Base-by-base conservation (phyloP, 208 protist genomes). In the Trypanosomatidae sp. region DNA sequence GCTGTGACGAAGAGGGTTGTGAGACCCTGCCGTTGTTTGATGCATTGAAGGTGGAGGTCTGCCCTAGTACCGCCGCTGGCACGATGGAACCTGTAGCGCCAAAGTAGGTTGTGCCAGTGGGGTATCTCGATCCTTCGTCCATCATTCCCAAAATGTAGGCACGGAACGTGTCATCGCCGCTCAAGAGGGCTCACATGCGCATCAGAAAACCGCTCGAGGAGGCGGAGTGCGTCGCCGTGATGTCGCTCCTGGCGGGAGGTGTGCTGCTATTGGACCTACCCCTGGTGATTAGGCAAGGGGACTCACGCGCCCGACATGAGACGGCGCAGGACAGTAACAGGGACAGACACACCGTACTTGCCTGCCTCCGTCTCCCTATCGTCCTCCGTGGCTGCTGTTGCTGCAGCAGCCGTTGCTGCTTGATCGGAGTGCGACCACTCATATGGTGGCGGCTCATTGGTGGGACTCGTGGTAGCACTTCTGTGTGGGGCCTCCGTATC, bases 281-380 rank as follows among this genome's bases (percentile, higher is more conserved):
- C 15, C 64, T 62, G 13, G 64, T 59, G 12, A 74, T n/a, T 56
- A 25, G 62, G 39, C 30, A 74, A 69, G 5, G 69, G 64, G 0
- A 39, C 69, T 19, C 69, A 80, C 25, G 71, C 75, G 10, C 71
- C 69, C 30, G 69, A 44, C 75, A 80, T 80, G 9, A 80, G 36
- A 1, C 30, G 69, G 10, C 69, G 75, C 64, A 80, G 43, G 25
- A 69, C 69, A 10, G 69, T 62, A 41, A 74, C 66, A 28, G 69
- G 71, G 46, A 80, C 69, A 28, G 69, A 71, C 28, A 80, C 69
- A 62, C 22, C 64, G 6, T 9, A 17, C 22, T 44, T 22, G 43
- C n/a, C 43, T 28, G n/a, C 64, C 41, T 12, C 44, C n/a, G 17
- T 25, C 44, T 56, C 65, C 46, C 5, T 33, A 43, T 25, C 10